Percentiles rank a stretch among this genome's conserved stretches.
These are phyloP conservation scores for Rubus parviflorus DNA, from an alignment of 306 rosid genomes.

Conservation along the genomic window DNA sequence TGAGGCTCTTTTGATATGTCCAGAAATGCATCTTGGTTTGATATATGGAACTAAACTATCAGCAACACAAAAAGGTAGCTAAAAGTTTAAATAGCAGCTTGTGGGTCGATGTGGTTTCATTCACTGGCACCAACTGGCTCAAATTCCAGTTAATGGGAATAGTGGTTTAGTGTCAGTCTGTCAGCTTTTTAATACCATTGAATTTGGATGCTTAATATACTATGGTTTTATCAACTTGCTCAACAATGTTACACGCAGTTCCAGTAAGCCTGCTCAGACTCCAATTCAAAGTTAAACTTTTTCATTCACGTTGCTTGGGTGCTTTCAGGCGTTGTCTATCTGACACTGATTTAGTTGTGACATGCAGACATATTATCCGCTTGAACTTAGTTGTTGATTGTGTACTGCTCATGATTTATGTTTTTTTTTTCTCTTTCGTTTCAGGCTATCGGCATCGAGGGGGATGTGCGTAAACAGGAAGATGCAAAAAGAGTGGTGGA, in stretches of 20 bases:
- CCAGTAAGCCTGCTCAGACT: not conserved
- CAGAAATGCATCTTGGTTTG: not conserved
- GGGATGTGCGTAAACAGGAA: conserved; percentile 89
- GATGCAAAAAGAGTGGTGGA: conserved; percentile 76
- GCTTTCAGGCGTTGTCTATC: not conserved
- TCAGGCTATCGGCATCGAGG: conserved; percentile 76
- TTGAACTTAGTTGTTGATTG: not conserved
- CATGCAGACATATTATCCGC: not conserved
- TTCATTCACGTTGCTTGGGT: not conserved
- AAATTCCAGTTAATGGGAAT: not conserved
- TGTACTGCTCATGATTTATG: not conserved
- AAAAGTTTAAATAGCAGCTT: not conserved
- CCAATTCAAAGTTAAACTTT: not conserved
- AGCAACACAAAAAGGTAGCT: not conserved
- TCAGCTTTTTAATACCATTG: not conserved
- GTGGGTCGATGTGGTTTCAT: not conserved
- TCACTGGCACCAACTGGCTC: not conserved
- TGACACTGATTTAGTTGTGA: not conserved
- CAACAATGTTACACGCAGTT: not conserved
- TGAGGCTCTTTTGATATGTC: not conserved
- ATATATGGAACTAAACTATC: not conserved
- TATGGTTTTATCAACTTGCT: not conserved
- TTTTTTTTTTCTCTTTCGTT: not conserved
- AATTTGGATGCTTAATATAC: not conserved
- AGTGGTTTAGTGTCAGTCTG: not conserved